phyloP scores from a whole-genome alignment of 2,329 filamentous ascomycete species.

The Colletotrichum cuscutae region DNA sequence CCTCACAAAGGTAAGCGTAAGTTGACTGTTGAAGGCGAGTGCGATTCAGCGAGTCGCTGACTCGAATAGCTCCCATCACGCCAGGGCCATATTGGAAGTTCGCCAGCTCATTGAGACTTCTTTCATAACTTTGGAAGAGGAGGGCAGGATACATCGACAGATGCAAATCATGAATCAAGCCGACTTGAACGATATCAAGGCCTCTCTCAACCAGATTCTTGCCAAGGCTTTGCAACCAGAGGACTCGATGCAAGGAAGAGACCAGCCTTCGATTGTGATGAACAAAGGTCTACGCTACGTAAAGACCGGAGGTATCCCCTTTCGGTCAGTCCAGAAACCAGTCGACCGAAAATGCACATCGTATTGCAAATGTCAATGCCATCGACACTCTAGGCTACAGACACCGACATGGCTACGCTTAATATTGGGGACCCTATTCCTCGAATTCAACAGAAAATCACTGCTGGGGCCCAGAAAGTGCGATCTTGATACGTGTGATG shows the following conservation, averaged over 20 bases:
- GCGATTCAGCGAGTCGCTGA: background rate
- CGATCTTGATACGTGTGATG: background rate
- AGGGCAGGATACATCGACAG: background rate
- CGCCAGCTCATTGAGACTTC: background rate
- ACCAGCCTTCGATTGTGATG: background rate
- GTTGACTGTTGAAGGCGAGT: background rate
- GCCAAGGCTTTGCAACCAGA: background rate
- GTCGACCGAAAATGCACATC: background rate
- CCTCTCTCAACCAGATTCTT: background rate
- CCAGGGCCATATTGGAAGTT: background rate
- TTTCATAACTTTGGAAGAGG: background rate
- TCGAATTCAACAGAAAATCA: conserved; percentile 1
- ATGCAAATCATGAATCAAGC: background rate
- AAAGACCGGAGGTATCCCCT: background rate
- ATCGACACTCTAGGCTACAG: background rate
- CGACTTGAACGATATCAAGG: background rate
- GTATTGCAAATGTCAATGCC: conserved; percentile 20
- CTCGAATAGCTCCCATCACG: background rate
- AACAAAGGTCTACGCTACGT: no score
- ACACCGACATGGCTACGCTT: conserved; percentile 4
- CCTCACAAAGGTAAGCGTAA: conserved; percentile 1
- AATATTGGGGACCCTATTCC: background rate
- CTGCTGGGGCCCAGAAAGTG: background rate
- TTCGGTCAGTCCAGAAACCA: background rate
- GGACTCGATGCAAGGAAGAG: background rate